Evolutionary conservation across 1,139 yeast species (phyloP).

Genomic region (Geotrichum siamense): DNA sequence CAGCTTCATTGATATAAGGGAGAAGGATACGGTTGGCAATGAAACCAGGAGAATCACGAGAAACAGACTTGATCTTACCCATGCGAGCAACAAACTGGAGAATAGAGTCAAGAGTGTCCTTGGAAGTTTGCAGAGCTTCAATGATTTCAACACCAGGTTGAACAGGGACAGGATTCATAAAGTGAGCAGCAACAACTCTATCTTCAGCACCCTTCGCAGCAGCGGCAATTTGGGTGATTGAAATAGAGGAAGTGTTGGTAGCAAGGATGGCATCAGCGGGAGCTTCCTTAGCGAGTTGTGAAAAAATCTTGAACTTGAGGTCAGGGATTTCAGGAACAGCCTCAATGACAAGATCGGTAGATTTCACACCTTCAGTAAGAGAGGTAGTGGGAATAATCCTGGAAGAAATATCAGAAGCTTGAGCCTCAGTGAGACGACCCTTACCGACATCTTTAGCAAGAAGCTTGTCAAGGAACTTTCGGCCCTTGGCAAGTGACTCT

Average conservation of each 20-base stretch:
- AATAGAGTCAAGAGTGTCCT: conserved; percentile 32
- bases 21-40: conserved; percentile 40
- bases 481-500: conserved; percentile 32
- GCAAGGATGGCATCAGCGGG: conserved; percentile 34
- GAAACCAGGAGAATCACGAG: conserved; percentile 40
- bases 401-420: conserved; percentile 30
- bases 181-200: conserved; percentile 40
- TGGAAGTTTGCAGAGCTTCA: conserved; percentile 38
- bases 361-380: conserved; percentile 27
- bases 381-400: conserved; percentile 29
- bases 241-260: conserved; percentile 41
- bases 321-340: conserved; percentile 41
- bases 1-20: conserved; percentile 42
- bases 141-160: conserved; percentile 43
- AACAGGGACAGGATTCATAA: conserved; percentile 44
- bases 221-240: conserved; percentile 41
- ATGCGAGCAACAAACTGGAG: conserved; percentile 32
- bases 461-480: conserved; percentile 33
- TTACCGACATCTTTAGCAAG: conserved; percentile 36
- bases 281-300: conserved; percentile 32
- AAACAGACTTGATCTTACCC: conserved; percentile 37
- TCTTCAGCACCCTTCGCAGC: conserved; percentile 38
- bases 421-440: conserved; percentile 32
- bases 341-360: conserved; percentile 38
- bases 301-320: conserved; percentile 36